Conservation (phyloP, 495 filamentous ascomycete species). For the Penicillium salamii region DNA sequence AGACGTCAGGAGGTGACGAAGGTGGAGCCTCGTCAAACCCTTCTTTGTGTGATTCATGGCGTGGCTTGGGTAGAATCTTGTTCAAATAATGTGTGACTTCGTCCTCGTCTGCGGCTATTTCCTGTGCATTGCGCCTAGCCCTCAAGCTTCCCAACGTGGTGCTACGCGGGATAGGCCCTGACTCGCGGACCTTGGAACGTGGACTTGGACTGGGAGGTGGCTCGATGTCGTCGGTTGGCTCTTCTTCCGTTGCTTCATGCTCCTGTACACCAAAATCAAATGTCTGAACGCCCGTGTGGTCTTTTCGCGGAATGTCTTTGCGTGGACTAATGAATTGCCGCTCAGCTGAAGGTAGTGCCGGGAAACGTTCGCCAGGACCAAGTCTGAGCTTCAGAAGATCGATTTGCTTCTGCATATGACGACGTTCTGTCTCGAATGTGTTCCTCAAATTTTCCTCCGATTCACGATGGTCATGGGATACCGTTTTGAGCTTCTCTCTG, state of each 20-base stretch:
- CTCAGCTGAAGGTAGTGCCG: slow-evolving; percentile 21
- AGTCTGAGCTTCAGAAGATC: slow-evolving; percentile 30
- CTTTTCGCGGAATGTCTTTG: slow-evolving; percentile 36
- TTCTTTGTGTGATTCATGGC: slow-evolving; percentile 7
- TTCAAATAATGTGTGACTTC: slow-evolving; percentile 30
- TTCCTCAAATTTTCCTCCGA: slow-evolving; percentile 36
- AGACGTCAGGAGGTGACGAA: slow-evolving; percentile 35
- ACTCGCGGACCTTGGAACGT: slow-evolving; percentile 32
- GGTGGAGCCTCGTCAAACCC: slow-evolving; percentile 20
- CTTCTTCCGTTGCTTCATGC: slow-evolving; percentile 21
- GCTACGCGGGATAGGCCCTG: slow-evolving; percentile 17
- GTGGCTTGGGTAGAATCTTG: slow-evolving; percentile 26
- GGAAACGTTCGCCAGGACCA: slow-evolving; percentile 26
- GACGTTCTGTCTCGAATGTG: slow-evolving; percentile 34
- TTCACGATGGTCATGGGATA: slow-evolving; percentile 34
- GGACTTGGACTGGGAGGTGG: slow-evolving; percentile 42
- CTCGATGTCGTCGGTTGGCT: slow-evolving; percentile 37
- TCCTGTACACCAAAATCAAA: slow-evolving; percentile 15
- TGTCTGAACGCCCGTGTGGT: slow-evolving; percentile 30
- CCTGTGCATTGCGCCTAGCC: slow-evolving; percentile 24
- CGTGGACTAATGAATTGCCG: slow-evolving; percentile 31
- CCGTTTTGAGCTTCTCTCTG: slow-evolving; percentile 37
- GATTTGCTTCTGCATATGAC: slow-evolving; percentile 34
- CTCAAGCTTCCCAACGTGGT: slow-evolving; percentile 24
- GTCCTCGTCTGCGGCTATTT: slow-evolving; percentile 29